A percentile compares a stretch with the other conserved stretches of the same genome.
These are phyloP conservation scores for Tuctoria greenei DNA, from an alignment of 176 grass and related monocot species.

Conservation along the genomic window DNA sequence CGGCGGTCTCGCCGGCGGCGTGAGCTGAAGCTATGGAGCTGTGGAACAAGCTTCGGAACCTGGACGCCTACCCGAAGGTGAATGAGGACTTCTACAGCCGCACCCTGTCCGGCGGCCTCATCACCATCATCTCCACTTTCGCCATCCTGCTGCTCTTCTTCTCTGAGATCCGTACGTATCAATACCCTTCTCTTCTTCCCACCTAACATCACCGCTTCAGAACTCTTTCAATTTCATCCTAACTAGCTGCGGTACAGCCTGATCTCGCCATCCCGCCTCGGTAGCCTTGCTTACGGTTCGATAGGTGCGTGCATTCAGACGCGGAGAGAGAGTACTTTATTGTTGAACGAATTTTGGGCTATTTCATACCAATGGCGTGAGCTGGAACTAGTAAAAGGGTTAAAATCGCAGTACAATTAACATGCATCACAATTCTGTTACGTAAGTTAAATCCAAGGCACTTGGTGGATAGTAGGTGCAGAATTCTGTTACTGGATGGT, in stretches of 20 bases:
- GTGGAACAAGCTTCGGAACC: conserved; percentile 73
- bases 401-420: neutral
- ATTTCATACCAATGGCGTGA: neutral
- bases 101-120: conserved; percentile 89
- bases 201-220: neutral
- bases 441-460: no score
- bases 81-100: conserved; percentile 99
- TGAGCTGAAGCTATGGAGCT: conserved; percentile 66
- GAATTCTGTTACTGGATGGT: neutral
- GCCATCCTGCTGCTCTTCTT: conserved; percentile 89
- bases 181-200: neutral
- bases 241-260: neutral
- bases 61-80: conserved; percentile 98
- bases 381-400: neutral
- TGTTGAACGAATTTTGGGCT: neutral
- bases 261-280: conserved; percentile 2
- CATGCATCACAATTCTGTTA: neutral
- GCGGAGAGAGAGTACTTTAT: neutral
- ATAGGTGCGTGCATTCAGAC: conserved; percentile 1
- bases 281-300: neutral
- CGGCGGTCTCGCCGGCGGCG: conserved; percentile 24
- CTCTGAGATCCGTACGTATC: conserved; percentile 90
- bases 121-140: conserved; percentile 86
- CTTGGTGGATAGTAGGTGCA: no score
- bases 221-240: no score